phyloP scores from a whole-genome alignment of 345 rosid genomes.

The Salix caprea region DNA sequence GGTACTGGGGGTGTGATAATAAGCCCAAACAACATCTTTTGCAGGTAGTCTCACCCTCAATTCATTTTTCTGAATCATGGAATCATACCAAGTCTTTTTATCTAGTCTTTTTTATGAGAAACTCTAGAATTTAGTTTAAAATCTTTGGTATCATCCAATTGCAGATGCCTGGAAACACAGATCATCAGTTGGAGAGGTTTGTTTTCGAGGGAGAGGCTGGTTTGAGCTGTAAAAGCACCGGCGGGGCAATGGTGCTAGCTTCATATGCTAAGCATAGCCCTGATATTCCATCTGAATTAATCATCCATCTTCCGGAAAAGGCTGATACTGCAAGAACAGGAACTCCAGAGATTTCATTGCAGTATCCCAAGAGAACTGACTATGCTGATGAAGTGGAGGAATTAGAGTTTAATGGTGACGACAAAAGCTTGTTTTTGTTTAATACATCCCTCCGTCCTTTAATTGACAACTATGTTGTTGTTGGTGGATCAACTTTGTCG shows the following conservation, averaged over 20 bases:
- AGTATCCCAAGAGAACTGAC: neutral
- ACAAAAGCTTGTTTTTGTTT: slow-evolving; percentile 22
- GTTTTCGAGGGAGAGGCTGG: slow-evolving; percentile 5
- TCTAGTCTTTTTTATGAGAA: too few relatives aligned
- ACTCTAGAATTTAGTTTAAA: neutral
- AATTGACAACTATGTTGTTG: neutral
- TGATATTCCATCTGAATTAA: neutral
- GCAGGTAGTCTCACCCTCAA: slow-evolving; percentile 4
- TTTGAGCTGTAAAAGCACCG: neutral
- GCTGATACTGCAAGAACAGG: slow-evolving; percentile 1
- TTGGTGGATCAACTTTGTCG: neutral
- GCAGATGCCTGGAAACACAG: neutral
- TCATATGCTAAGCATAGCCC: neutral
- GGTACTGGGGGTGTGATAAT: neutral
- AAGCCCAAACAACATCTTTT: neutral
- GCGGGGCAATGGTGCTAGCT: neutral
- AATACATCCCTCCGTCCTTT: neutral
- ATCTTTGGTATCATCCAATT: neutral
- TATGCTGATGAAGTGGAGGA: slow-evolving; percentile 20
- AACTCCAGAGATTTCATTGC: neutral
- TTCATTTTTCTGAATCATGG: too few relatives aligned
- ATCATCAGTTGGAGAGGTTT: slow-evolving; percentile 9
- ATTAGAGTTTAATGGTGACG: slow-evolving; percentile 10
- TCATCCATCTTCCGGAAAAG: neutral
- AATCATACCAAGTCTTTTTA: too few relatives aligned